Conservation (phyloP, 2,329 filamentous ascomycete species). For the Hymenoscyphus occultus region DNA sequence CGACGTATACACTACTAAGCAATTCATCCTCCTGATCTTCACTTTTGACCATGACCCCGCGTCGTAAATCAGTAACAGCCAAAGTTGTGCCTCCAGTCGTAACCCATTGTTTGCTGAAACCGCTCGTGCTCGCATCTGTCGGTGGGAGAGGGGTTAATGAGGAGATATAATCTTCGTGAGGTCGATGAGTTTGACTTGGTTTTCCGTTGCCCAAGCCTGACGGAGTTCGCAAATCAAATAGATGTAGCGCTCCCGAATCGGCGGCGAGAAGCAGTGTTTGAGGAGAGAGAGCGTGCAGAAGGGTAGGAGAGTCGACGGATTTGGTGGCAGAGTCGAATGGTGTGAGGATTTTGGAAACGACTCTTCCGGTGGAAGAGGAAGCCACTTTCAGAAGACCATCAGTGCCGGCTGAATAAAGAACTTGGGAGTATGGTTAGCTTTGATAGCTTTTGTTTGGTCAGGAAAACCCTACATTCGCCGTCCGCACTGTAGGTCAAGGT, state of each 20-base stretch:
- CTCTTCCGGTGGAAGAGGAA: conserved; percentile 58
- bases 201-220: conserved; percentile 53
- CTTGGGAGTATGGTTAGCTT: conserved; percentile 16
- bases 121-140: conserved; percentile 76
- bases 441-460: conserved; percentile 3
- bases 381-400: conserved; percentile 58
- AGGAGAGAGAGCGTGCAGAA: conserved; percentile 80
- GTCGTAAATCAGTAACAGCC: conserved; percentile 81
- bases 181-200: conserved; percentile 76
- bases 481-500: conserved; percentile 76
- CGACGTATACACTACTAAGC: conserved; percentile 75
- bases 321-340: conserved; percentile 47
- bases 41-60: conserved; percentile 81
- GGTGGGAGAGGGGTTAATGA: conserved; percentile 81
- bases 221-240: conserved; percentile 74
- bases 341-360: conserved; percentile 78
- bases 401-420: conserved; percentile 64
- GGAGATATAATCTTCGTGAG: conserved; percentile 91
- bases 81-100: conserved; percentile 90
- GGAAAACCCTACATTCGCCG: conserved; percentile 59
- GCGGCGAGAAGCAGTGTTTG: conserved; percentile 86
- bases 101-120: conserved; percentile 91
- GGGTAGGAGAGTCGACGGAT: conserved; percentile 65
- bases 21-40: conserved; percentile 96
- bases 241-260: conserved; percentile 84